phyloP scores from a whole-genome alignment of 2,329 filamentous ascomycete genomes.

The Microdochium bolleyi region DNA sequence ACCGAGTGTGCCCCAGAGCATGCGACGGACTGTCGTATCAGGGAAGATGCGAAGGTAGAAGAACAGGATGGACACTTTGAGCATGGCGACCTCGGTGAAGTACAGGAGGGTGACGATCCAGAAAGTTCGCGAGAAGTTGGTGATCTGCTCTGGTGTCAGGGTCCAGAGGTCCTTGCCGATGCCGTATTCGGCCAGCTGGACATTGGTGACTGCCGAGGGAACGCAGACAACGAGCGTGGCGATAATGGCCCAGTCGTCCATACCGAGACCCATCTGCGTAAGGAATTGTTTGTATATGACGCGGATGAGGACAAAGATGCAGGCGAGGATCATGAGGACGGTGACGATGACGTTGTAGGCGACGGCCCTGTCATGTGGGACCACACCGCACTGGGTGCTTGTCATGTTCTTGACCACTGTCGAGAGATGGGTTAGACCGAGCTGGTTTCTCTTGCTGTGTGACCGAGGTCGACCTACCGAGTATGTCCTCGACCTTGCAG shows the following conservation, averaged over 20 bases:
- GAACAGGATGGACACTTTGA: conserved; percentile 27
- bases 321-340: conserved; percentile 5
- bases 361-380: conserved; percentile 5
- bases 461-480: not conserved
- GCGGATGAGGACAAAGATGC: conserved; percentile 6
- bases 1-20: conserved; percentile 7
- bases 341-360: conserved; percentile 6
- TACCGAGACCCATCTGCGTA: conserved; percentile 6
- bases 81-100: conserved; percentile 16
- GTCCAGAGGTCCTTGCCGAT: conserved; percentile 19
- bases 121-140: conserved; percentile 13
- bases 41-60: conserved; percentile 30
- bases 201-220: conserved; percentile 9
- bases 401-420: conserved; percentile 10
- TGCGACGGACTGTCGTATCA: conserved; percentile 5
- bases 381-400: conserved; percentile 7
- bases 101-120: conserved; percentile 12
- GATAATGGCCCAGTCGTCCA: conserved; percentile 9
- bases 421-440: not conserved
- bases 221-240: conserved; percentile 6
- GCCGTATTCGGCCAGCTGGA: conserved; percentile 8
- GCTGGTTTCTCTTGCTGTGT: not conserved
- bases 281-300: conserved; percentile 7
- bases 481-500: conserved; percentile 3
- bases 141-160: conserved; percentile 13